phyloP scores from a whole-genome alignment of 176 grass and related monocot genomes.

The Paspalum vaginatum region DNA sequence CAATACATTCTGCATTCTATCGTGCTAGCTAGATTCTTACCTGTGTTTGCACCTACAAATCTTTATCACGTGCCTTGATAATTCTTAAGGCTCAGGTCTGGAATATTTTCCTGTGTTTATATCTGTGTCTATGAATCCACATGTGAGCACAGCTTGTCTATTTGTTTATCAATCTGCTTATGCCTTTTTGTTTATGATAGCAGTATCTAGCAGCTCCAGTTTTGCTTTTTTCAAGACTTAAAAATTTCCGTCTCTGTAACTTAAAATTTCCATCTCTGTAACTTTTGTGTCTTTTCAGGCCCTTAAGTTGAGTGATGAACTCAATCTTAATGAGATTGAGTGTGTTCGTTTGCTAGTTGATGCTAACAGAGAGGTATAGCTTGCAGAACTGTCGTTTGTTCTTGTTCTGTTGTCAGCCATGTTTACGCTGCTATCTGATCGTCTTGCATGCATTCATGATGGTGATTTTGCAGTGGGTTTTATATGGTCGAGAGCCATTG shows the following conservation, averaged over 20 bases:
- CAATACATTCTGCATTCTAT: background rate
- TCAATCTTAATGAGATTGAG: constrained; percentile 93
- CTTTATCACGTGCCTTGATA: background rate
- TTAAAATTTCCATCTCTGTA: background rate
- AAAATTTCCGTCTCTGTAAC: background rate
- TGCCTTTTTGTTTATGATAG: background rate
- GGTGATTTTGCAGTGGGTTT: constrained; percentile 71
- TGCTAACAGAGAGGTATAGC: constrained; percentile 79
- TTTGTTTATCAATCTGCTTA: constrained; percentile 6
- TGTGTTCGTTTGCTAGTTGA: constrained; percentile 93
- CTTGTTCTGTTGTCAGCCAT: background rate
- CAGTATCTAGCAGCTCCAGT: background rate
- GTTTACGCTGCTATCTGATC: constrained; percentile 33
- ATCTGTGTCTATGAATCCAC: background rate
- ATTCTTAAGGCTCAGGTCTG: constrained; percentile 2
- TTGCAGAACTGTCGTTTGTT: constrained; percentile 29
- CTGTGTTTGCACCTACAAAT: background rate
- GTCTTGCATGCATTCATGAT: constrained; percentile 13
- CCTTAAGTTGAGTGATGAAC: constrained; percentile 91
- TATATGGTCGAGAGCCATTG: constrained; percentile 82
- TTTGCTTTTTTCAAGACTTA: constrained; percentile 28
- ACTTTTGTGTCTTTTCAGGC: constrained; percentile 56
- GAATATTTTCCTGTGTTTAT: background rate
- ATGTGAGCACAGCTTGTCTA: background rate
- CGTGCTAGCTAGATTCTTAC: constrained; percentile 12